These are phyloP conservation scores for Cryphonectria radicalis DNA, from an alignment of 2,329 filamentous ascomycete genomes.

Conservation along the genomic window DNA sequence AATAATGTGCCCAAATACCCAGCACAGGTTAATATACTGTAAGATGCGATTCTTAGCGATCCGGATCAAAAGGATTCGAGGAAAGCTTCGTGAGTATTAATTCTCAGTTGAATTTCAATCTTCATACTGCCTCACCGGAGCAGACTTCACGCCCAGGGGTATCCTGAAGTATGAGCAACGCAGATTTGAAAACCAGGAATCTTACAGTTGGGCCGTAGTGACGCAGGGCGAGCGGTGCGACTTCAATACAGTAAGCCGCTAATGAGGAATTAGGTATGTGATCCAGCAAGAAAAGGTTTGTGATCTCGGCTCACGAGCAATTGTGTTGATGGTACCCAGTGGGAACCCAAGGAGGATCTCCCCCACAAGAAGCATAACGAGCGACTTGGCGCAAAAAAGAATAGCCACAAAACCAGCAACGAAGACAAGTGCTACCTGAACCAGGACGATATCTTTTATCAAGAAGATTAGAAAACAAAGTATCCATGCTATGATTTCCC, in stretches of 20 bases:
- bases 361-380: slow-evolving; percentile 11
- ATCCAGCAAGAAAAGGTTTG: background rate
- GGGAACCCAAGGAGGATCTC: slow-evolving; percentile 14
- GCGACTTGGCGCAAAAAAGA: slow-evolving; percentile 10
- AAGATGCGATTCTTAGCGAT: background rate
- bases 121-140: background rate
- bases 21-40: slow-evolving; percentile 16
- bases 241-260: slow-evolving; percentile 15
- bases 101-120: background rate
- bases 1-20: slow-evolving; percentile 15
- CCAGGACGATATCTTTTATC: slow-evolving; percentile 11
- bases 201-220: slow-evolving; percentile 16
- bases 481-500: background rate
- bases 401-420: slow-evolving; percentile 6
- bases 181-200: background rate
- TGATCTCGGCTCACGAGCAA: slow-evolving; percentile 6
- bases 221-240: slow-evolving; percentile 11
- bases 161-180: background rate
- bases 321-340: slow-evolving; percentile 14
- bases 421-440: slow-evolving; percentile 10
- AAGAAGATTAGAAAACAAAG: background rate
- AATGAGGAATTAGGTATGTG: background rate
- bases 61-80: too few species aligned
- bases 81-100: background rate
- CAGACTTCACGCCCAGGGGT: background rate